phyloP scores from a whole-genome alignment of 1,284 basidiomycete species.

The Gomphus bonarii region DNA sequence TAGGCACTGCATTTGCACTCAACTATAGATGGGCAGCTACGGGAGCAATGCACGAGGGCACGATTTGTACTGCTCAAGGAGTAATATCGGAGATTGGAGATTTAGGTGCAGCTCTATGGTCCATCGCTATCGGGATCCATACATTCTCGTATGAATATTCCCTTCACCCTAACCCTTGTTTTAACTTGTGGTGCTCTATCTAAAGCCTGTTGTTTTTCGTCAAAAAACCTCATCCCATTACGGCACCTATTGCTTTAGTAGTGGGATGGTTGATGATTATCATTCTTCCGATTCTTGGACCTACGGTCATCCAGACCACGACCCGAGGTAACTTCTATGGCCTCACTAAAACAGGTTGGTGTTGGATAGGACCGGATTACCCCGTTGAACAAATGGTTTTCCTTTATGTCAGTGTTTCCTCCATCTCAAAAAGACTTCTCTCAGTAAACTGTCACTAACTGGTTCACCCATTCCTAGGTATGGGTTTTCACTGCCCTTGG shows the following conservation, averaged over 20 bases:
- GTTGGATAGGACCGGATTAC: constrained; percentile 2
- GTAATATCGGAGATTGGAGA: constrained; percentile 4
- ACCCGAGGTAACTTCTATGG: background rate
- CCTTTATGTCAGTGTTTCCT: constrained; percentile 2
- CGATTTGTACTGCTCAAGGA: background rate
- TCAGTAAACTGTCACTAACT: background rate
- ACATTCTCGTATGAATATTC: background rate
- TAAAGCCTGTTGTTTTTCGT: constrained; percentile 3
- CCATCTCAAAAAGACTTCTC: background rate
- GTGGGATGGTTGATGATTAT: background rate
- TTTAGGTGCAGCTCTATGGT: constrained; percentile 6
- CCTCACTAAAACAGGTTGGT: background rate
- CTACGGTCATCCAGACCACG: background rate
- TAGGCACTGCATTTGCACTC: constrained; percentile 1
- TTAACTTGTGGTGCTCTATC: background rate
- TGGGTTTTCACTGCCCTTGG: constrained; percentile 3
- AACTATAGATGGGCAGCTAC: background rate
- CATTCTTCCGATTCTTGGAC: background rate
- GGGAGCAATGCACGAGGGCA: background rate
- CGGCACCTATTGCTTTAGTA: background rate
- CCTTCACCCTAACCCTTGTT: background rate
- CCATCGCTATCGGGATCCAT: constrained; percentile 5
- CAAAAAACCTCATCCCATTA: background rate
- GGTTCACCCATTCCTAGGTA: background rate
- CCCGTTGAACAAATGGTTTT: background rate